Base-by-base conservation (phyloP, 2,329 filamentous ascomycete species). In the Nannizziopsis arthrosporioides region DNA sequence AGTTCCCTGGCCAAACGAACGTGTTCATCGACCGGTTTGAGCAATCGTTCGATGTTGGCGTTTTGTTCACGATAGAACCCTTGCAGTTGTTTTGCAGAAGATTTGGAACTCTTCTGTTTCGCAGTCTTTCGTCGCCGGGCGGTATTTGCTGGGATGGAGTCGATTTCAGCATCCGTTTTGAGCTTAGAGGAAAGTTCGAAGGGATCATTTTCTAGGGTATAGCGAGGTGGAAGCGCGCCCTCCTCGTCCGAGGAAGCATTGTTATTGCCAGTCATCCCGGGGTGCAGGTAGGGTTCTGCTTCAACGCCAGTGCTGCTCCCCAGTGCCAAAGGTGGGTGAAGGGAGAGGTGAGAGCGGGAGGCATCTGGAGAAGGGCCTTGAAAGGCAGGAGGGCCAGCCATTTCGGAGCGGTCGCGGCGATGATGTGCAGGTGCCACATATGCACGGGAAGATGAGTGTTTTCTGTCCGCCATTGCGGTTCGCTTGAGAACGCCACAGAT, bases 21-120 rank as follows among this genome's bases (percentile, higher is more conserved):
- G 67, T 96, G 92, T 61, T 95, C 87, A 60, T 94, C 87, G 2
- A 96, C 90, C 2, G 85, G 82, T 69, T 94, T 95, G 55, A 96
- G 74, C 68, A 95, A 77, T 9, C 86, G 80, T 69, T 94, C 80
- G 56, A 98, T 98, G 58, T 86, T 89, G 63, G 89, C 85, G 63
- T 98, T 98, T 63, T 98, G 90, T 27, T 75, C 75, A 63, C 86
- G 78, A 73, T 96, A 96, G 70, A 95, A 96, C 44, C 79, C 77
- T 59, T 84, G 76, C 12, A 96, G 64, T 59, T 77, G 81, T 55
- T 70, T 73, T 9, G 52, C 38, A 41, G 53, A 48, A 52, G 57
- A 51, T 51, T 54, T 37, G 42, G 59, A 60, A 30, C 56, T 57
- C n/a, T 54, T 58, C 8, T 58, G 58, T 22, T 47, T 56, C 22